Conservation (phyloP, 768 basidiomycete genomes). For the Kockovaella imperatae region DNA sequence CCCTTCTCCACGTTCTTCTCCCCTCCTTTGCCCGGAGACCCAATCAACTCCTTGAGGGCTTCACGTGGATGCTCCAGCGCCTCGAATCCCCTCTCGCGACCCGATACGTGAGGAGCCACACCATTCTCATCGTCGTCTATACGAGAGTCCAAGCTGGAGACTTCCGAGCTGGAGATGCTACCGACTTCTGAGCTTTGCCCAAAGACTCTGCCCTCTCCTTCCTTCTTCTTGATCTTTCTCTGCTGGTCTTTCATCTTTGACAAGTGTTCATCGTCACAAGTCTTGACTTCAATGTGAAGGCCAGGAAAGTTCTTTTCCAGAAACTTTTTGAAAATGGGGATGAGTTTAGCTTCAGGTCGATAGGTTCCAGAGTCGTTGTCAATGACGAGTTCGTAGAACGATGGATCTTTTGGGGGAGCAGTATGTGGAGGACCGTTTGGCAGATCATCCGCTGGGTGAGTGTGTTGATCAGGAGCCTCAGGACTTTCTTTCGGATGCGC, state of each 20-base stretch:
- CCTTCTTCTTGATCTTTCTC: slow-evolving; percentile 40
- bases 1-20: not conserved
- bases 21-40: not conserved
- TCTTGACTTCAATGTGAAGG: slow-evolving; percentile 57
- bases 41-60: slow-evolving; percentile 1
- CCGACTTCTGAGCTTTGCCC: slow-evolving; percentile 25
- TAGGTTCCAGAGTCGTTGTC: slow-evolving; percentile 76
- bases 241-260: slow-evolving; percentile 45
- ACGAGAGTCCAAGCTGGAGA: slow-evolving; percentile 24
- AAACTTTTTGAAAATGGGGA: slow-evolving; percentile 57
- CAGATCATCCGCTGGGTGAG: slow-evolving; percentile 21
- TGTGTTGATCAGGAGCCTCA: slow-evolving; percentile 51
- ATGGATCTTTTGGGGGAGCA: slow-evolving; percentile 40
- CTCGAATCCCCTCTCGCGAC: slow-evolving; percentile 11
- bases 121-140: slow-evolving; percentile 6
- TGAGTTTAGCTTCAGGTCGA: slow-evolving; percentile 58
- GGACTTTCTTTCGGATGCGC: slow-evolving; percentile 47
- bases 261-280: slow-evolving; percentile 48
- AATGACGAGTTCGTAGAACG: slow-evolving; percentile 71
- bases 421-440: slow-evolving; percentile 26
- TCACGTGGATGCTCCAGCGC: slow-evolving; percentile 18
- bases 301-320: slow-evolving; percentile 69
- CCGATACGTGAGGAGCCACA: not conserved
- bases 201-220: slow-evolving; percentile 33
- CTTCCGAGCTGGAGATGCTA: slow-evolving; percentile 37